phyloP scores from a whole-genome alignment of 495 filamentous ascomycete genomes.

The Penicillium chermesinum region DNA sequence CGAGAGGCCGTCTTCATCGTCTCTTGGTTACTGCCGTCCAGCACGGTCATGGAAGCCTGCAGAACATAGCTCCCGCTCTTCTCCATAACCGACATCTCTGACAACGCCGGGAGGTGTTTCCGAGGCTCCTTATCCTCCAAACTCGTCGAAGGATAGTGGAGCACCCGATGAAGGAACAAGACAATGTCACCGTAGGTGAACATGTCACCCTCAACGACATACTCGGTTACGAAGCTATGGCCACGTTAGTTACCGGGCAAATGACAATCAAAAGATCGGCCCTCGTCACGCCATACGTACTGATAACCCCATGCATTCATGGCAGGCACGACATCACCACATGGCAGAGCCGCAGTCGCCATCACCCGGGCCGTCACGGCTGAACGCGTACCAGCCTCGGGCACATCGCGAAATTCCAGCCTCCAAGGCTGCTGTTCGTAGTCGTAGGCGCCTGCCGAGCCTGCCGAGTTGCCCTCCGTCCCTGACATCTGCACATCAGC shows the following conservation, averaged over 20 bases:
- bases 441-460: conserved; percentile 20
- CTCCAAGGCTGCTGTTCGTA: conserved; percentile 43
- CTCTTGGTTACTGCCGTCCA: conserved; percentile 49
- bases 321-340: conserved; percentile 38
- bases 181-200: conserved; percentile 46
- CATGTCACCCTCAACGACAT: conserved; percentile 44
- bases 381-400: conserved; percentile 44
- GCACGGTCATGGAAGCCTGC: conserved; percentile 44
- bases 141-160: conserved; percentile 34
- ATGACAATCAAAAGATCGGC: conserved; percentile 13
- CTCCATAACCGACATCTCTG: conserved; percentile 37
- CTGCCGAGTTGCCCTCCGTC: conserved; percentile 16
- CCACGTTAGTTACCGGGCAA: conserved; percentile 11
- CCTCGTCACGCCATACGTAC: conserved; percentile 29
- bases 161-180: conserved; percentile 43
- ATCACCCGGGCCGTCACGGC: conserved; percentile 45
- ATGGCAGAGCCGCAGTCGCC: conserved; percentile 39
- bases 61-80: conserved; percentile 48
- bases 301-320: conserved; percentile 51
- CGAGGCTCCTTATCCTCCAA: conserved; percentile 25
- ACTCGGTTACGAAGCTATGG: conserved; percentile 44
- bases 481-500: conserved; percentile 32
- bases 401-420: conserved; percentile 51
- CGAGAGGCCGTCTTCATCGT: conserved; percentile 52
- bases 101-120: conserved; percentile 29